Base-by-base conservation (phyloP, 805 yeast genomes). In the Schwanniomyces occidentalis region DNA sequence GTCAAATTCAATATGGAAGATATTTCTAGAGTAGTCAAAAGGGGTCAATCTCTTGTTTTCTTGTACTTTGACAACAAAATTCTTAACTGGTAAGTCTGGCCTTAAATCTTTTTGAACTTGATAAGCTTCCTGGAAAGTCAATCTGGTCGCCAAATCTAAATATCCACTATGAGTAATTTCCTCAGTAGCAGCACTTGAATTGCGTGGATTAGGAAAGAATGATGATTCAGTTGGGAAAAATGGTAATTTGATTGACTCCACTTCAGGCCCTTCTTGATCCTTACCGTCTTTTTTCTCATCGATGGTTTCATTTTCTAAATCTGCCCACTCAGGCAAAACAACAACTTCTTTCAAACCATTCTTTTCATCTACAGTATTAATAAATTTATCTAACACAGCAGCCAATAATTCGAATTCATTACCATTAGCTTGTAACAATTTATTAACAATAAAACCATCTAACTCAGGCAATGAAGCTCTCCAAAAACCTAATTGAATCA, bases 1-100 rank as follows among this genome's bases (percentile, higher is more conserved):
- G 58, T 91, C 98, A 48, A 91, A 88, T 66, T 91, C 98, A 49
- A 91, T 84, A 57, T 91, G 96, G 87, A 91, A 91, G 51, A 91
- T 90, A 65, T 91, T 85, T 69, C 98, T 86, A 43, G 86, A 87
- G 63, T 91, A 91, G 51, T 86, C 90, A 23, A 52, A 54, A 5
- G 98, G 97, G 13, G 98, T 91, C 43, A 91, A 83, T 52, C 98
- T 79, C 68, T 80, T 83, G 72, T 90, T 90, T 57, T 85, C 93
- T 61, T 88, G 84, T 35, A 91, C 97, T 61, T 83, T 87, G 37
- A 89, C 95, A 32, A 89, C 75, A 53, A 80, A 89, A 66, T 85
- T 89, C 57, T 82, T 71, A 32, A 85, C 83, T 15, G 96, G 88
- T 43, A 87, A 70, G 50, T 91, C 98, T 17, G 98, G 98, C 67